phyloP scores from a whole-genome alignment of 148 eudicot species.

The Chenopodium album region DNA sequence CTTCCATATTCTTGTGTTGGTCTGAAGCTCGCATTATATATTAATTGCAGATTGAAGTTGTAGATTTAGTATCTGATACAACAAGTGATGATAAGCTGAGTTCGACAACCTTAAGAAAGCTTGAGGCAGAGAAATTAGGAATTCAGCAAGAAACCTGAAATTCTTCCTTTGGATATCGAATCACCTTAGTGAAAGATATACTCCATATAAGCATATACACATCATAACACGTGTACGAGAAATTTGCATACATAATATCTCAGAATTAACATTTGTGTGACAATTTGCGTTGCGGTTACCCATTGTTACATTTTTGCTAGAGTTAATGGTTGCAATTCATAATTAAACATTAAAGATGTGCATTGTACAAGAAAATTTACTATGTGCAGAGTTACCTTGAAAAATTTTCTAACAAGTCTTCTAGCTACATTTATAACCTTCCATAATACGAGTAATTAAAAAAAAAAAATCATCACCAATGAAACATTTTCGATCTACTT shows the following conservation, averaged over 20 bases:
- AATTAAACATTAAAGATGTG: too few species aligned
- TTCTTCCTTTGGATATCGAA: neutral
- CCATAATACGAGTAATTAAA: too few species aligned
- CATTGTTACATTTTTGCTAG: too few species aligned
- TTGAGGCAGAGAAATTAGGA: slow-evolving; percentile 69
- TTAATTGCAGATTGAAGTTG: slow-evolving; percentile 82
- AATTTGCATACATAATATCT: neutral
- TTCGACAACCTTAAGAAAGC: slow-evolving; percentile 75
- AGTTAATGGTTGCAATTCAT: neutral
- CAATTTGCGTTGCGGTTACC: too few species aligned
- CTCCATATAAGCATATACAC: too few species aligned
- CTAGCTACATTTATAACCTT: too few species aligned
- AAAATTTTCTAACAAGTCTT: too few species aligned
- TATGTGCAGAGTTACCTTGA: too few species aligned
- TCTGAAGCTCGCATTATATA: neutral
- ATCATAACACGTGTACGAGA: neutral
- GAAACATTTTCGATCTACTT: too few species aligned
- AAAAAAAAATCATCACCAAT: too few species aligned
- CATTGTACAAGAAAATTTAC: too few species aligned
- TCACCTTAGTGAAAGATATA: neutral
- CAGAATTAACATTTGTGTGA: neutral
- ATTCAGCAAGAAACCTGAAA: slow-evolving; percentile 23
- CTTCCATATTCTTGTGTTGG: neutral
- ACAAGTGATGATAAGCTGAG: slow-evolving; percentile 75
- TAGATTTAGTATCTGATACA: slow-evolving; percentile 71